Evolutionary conservation across 1,284 basidiomycete genomes (phyloP).

Genomic region (Irpex sp.): DNA sequence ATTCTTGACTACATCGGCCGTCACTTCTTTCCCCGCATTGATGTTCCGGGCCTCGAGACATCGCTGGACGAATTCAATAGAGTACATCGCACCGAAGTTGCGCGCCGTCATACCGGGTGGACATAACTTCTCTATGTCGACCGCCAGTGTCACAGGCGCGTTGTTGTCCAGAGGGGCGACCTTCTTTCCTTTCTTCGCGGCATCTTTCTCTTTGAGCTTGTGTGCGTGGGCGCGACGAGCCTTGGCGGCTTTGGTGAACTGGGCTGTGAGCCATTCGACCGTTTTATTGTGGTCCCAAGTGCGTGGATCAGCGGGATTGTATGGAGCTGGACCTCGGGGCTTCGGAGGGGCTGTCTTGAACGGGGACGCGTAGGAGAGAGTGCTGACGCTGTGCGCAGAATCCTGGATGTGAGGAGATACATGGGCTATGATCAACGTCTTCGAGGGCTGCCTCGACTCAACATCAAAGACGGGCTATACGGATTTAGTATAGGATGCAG

Average conservation of each 20-base stretch:
- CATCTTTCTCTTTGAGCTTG: constrained; percentile 14
- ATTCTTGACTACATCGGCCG: constrained; percentile 18
- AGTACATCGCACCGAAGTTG: constrained; percentile 26
- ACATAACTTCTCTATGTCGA: constrained; percentile 24
- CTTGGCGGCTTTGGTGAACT: constrained; percentile 21
- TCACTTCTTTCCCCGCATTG: constrained; percentile 7
- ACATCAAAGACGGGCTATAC: constrained; percentile 32
- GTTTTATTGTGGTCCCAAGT: constrained; percentile 30
- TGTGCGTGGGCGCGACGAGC: constrained; percentile 7
- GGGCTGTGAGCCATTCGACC: constrained; percentile 21
- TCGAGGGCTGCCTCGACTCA: constrained; percentile 28
- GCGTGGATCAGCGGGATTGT: constrained; percentile 27
- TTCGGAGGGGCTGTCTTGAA: constrained; percentile 29
- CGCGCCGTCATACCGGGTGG: constrained; percentile 25
- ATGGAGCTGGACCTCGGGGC: constrained; percentile 24
- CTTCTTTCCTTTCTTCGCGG: constrained; percentile 13
- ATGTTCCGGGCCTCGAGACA: constrained; percentile 19
- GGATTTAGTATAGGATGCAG: background rate
- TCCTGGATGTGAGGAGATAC: constrained; percentile 35
- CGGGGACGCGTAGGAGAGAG: constrained; percentile 30
- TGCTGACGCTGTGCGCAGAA: constrained; percentile 28
- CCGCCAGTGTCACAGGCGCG: constrained; percentile 13
- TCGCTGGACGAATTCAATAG: constrained; percentile 26
- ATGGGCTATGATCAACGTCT: constrained; percentile 32
- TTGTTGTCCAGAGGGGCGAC: constrained; percentile 8